phyloP scores from a whole-genome alignment of 2,329 filamentous ascomycete species.

The Fusarium dimerum region DNA sequence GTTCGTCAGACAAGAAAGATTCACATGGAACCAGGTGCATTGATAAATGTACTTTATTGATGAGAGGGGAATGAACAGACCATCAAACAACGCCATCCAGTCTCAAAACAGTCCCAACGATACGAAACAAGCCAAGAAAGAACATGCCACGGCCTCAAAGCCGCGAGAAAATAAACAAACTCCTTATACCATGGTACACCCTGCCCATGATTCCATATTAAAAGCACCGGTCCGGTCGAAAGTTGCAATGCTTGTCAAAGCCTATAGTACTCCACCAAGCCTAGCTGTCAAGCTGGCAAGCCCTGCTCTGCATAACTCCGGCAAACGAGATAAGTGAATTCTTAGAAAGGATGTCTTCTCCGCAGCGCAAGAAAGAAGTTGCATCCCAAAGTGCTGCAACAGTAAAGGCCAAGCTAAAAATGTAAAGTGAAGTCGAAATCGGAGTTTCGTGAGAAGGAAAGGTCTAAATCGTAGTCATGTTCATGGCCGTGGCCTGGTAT shows the following conservation, averaged over 20 bases:
- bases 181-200: not conserved
- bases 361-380: conserved; percentile 7
- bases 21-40: not conserved
- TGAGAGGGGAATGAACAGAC: not conserved
- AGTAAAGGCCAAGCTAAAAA: conserved; percentile 12
- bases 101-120: not conserved
- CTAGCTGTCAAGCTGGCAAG: conserved; percentile 1
- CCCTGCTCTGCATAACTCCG: not conserved
- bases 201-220: not conserved
- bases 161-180: not conserved
- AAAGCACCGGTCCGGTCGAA: not conserved
- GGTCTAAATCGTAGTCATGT: conserved; percentile 26
- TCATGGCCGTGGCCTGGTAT: conserved; percentile 17
- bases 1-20: too few species aligned
- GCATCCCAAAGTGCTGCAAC: conserved; percentile 19
- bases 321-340: conserved; percentile 4
- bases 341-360: conserved; percentile 14
- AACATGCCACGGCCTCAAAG: not conserved
- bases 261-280: conserved; percentile 2
- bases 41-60: not conserved
- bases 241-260: not conserved
- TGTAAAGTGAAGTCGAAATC: conserved; percentile 14
- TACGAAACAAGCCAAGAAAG: not conserved
- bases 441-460: conserved; percentile 31
- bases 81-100: not conserved